Conservation (phyloP, 768 basidiomycete genomes). For the Amyloporia xantha region DNA sequence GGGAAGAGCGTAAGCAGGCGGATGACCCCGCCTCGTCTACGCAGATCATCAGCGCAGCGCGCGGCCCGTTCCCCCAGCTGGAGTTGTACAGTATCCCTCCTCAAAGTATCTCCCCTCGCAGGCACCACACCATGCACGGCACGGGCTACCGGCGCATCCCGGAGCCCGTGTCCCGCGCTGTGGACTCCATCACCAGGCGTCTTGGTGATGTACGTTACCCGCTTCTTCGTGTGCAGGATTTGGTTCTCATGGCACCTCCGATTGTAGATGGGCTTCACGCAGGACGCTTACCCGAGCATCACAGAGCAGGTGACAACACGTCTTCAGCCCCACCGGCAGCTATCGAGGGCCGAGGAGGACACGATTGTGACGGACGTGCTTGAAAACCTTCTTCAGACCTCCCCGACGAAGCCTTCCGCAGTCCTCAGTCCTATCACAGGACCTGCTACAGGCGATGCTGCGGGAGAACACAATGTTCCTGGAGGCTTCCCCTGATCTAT, state of each 20-base stretch:
- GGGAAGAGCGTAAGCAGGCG: background rate
- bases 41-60: slow-evolving; percentile 58
- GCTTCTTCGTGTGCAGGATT: background rate
- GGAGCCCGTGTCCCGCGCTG: slow-evolving; percentile 27
- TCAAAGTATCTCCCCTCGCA: slow-evolving; percentile 22
- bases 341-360: slow-evolving; percentile 19
- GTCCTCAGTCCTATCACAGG: slow-evolving; percentile 10
- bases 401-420: slow-evolving; percentile 4
- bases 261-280: slow-evolving; percentile 68
- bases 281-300: slow-evolving; percentile 49
- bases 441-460: background rate
- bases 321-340: slow-evolving; percentile 11
- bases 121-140: slow-evolving; percentile 34
- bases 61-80: slow-evolving; percentile 52
- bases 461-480: too few species aligned
- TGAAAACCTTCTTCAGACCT: slow-evolving; percentile 19
- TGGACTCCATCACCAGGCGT: slow-evolving; percentile 45
- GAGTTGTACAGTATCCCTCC: slow-evolving; percentile 60
- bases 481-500: background rate
- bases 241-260: slow-evolving; percentile 1
- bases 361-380: slow-evolving; percentile 20
- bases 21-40: slow-evolving; percentile 16
- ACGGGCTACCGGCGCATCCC: slow-evolving; percentile 19
- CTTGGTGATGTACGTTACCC: slow-evolving; percentile 56
- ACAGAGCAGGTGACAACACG: slow-evolving; percentile 34